These are phyloP conservation scores for Cinchona pubescens DNA, from an alignment of 257 asterid genomes.

Conservation along the genomic window DNA sequence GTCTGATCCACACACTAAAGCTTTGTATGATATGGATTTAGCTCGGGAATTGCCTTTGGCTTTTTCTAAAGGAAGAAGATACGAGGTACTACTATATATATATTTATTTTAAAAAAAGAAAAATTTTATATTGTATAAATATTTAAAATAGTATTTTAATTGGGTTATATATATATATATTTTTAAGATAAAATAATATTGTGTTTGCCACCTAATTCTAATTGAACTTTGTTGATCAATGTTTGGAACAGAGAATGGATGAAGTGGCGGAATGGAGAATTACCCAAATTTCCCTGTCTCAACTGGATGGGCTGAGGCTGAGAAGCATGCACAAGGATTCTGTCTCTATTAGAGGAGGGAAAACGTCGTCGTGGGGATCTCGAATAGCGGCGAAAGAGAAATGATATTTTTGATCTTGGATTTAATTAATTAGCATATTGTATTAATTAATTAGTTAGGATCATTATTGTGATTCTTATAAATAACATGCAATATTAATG, in stretches of 20 bases:
- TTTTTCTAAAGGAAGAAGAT: slow-evolving; percentile 18
- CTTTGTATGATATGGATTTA: slow-evolving; percentile 48
- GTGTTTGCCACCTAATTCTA: too few relatives aligned
- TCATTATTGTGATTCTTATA: neutral
- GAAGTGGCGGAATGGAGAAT: slow-evolving; percentile 33
- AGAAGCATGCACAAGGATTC: slow-evolving; percentile 14
- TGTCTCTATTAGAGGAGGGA: slow-evolving; percentile 9
- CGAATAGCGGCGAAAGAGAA: slow-evolving; percentile 37
- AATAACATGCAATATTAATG: too few relatives aligned
- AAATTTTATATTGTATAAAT: too few relatives aligned
- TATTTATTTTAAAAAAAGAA: too few relatives aligned
- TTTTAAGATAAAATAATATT: too few relatives aligned
- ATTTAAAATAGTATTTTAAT: too few relatives aligned
- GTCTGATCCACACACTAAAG: slow-evolving; percentile 42
- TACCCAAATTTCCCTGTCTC: slow-evolving; percentile 46
- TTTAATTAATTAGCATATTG: too few relatives aligned
- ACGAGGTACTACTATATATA: too few relatives aligned
- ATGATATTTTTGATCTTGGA: slow-evolving; percentile 8
- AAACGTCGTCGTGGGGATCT: slow-evolving; percentile 46
- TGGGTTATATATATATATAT: too few relatives aligned
- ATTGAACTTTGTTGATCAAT: neutral
- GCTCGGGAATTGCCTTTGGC: slow-evolving; percentile 23
- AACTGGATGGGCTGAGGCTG: slow-evolving; percentile 38
- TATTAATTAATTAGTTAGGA: too few relatives aligned
- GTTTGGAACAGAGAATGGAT: slow-evolving; percentile 20